Evolutionary conservation across 345 rosid genomes (phyloP).

Genomic region (Erodium maritimum): DNA sequence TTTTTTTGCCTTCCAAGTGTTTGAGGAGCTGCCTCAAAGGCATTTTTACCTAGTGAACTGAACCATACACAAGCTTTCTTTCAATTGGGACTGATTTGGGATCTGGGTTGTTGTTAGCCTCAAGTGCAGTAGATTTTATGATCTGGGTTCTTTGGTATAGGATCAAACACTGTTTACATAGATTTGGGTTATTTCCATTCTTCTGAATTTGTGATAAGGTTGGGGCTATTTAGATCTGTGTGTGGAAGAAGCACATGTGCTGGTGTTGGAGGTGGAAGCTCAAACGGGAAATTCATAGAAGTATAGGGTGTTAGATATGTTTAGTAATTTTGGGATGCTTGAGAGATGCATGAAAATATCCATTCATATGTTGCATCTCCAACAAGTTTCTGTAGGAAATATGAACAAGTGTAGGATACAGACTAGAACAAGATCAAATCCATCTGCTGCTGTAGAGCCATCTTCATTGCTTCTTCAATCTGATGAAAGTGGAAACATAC

Average conservation of each 20-base stretch:
- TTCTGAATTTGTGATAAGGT: no score
- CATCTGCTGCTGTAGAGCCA: conserved; percentile 7
- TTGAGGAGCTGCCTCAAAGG: background rate
- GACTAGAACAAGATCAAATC: conserved; percentile 12
- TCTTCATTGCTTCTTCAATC: conserved; percentile 15
- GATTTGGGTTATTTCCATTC: background rate
- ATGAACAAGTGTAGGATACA: conserved; percentile 9
- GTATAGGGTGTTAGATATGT: background rate
- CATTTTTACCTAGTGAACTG: background rate
- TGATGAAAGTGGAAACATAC: conserved; percentile 11
- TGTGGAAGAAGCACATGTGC: no score
- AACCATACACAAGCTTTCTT: no score
- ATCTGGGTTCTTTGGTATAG: background rate
- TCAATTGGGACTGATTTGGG: no score
- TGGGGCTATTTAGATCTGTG: no score
- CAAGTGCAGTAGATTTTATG: background rate
- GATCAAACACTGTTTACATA: background rate
- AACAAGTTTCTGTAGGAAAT: conserved; percentile 12
- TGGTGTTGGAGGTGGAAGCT: no score
- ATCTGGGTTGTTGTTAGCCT: background rate
- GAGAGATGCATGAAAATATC: conserved; percentile 17
- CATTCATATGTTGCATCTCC: conserved; percentile 6
- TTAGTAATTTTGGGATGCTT: conserved; percentile 11
- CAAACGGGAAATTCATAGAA: background rate
- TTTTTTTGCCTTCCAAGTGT: background rate